Evolutionary conservation across 768 basidiomycete species (phyloP).

Genomic region (Phallus indusiatus): DNA sequence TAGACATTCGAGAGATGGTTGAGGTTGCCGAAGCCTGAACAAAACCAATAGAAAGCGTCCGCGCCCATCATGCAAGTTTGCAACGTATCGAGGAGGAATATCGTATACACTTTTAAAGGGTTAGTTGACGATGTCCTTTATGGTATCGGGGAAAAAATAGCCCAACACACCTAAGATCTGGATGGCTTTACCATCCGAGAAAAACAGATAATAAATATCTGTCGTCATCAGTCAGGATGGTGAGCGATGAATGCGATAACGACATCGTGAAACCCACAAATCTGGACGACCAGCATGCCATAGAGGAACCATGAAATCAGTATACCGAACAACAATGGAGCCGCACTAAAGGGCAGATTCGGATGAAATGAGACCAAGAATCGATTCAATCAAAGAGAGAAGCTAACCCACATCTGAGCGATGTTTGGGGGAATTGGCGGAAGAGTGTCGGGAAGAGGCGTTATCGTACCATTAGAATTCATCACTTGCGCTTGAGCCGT

Average conservation of each 20-base stretch:
- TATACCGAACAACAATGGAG: neutral
- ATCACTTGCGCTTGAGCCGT: neutral
- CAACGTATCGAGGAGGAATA: conserved; percentile 17
- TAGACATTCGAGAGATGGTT: conserved; percentile 14
- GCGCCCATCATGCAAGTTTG: conserved; percentile 19
- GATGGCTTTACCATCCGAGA: neutral
- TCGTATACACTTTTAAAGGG: conserved; percentile 15
- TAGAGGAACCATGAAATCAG: conserved; percentile 20
- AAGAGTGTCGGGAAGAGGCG: neutral
- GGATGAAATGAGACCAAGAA: neutral
- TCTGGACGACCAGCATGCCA: conserved; percentile 21
- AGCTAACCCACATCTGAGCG: neutral
- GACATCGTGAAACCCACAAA: conserved; percentile 13
- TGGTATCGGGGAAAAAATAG: neutral
- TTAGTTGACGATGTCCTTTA: neutral
- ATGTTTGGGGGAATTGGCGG: neutral
- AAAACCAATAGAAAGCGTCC: conserved; percentile 22
- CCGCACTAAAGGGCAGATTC: neutral
- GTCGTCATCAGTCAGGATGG: neutral
- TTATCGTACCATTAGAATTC: neutral
- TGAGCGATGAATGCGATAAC: neutral
- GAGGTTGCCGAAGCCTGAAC: conserved; percentile 21
- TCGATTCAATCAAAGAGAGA: neutral
- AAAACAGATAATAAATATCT: neutral
- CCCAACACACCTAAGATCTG: neutral